Conservation (phyloP, 192 early-diverging fungal genomes). For the Mortierella claussenii region DNA sequence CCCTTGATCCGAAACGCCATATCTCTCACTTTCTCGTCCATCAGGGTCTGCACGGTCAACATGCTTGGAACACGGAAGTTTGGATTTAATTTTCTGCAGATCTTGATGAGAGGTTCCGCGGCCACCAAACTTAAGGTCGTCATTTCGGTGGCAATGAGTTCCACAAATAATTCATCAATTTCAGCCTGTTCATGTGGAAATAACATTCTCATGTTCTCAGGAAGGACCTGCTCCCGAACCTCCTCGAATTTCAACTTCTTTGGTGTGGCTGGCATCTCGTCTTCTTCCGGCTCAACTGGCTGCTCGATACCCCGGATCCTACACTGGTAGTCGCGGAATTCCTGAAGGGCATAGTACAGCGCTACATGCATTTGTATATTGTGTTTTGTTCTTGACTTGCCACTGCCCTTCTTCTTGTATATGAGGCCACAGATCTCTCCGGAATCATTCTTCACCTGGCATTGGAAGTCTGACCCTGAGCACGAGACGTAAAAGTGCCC, state of each 20-base stretch:
- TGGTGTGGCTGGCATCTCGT: constrained; percentile 5
- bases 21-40: neutral
- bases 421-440: constrained; percentile 5
- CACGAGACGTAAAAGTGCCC: neutral
- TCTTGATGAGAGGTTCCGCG: neutral
- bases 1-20: neutral
- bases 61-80: neutral
- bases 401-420: constrained; percentile 9
- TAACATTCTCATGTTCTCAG: constrained; percentile 6
- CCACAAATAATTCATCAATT: neutral
- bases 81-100: neutral
- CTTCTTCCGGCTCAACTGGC: constrained; percentile 5
- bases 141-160: neutral
- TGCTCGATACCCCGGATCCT: neutral
- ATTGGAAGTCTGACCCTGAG: neutral
- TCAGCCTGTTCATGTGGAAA: neutral
- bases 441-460: neutral
- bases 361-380: neutral
- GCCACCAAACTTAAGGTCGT: neutral
- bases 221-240: neutral
- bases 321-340: constrained; percentile 21
- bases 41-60: neutral
- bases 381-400: constrained; percentile 6
- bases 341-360: neutral
- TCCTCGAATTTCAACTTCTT: constrained; percentile 9